Base-by-base conservation (phyloP, 805 yeast genomes). In the Yarrowia porcina region DNA sequence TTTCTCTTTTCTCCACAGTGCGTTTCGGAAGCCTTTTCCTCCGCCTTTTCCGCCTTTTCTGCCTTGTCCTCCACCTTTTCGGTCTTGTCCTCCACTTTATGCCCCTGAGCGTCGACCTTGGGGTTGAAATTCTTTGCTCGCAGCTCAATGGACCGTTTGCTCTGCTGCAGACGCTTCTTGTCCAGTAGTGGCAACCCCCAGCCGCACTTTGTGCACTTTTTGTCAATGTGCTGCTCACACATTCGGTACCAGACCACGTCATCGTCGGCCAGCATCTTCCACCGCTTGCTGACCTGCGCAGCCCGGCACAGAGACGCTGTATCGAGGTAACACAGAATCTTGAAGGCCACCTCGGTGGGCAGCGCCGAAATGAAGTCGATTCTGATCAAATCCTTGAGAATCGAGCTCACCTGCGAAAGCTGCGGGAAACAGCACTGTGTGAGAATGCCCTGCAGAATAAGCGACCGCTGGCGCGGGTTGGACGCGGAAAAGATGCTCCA, bases 151-250 rank as follows among this genome's bases (percentile, higher is more conserved):
- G 70, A 70, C 39, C 68, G 68, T 60, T 69, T 69, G 52, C 73
- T 66, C 49, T 72, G 73, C 25, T 74, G 67, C 21, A 74, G 69
- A 23, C 79, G 68, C 60, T 71, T 88, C 85, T 91, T 90, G 70
- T 91, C 97, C 84, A 94, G 83, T 65, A 94, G 77, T 2, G 99
- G 99, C 67, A 94, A 79, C 4, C 99, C 99, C 99, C 99, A 94
- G 15, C 99, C 99, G 76, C 99, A 94, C 71, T 90, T 90, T 39
- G 97, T 96, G 76, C 99, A 94, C 74, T 94, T 94, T 65, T 96
- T 82, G 75, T 94, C 99, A 63, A 94, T 94, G 74, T 94, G 99
- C 75, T 94, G 99, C 72, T 91, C 97, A 72, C 99, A 94, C 91
- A 94, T 87, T 68, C 93, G 92, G 72, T 93, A 94, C 99, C 99